Base-by-base conservation (phyloP, 768 basidiomycete species). In the Lepiota subincarnata region DNA sequence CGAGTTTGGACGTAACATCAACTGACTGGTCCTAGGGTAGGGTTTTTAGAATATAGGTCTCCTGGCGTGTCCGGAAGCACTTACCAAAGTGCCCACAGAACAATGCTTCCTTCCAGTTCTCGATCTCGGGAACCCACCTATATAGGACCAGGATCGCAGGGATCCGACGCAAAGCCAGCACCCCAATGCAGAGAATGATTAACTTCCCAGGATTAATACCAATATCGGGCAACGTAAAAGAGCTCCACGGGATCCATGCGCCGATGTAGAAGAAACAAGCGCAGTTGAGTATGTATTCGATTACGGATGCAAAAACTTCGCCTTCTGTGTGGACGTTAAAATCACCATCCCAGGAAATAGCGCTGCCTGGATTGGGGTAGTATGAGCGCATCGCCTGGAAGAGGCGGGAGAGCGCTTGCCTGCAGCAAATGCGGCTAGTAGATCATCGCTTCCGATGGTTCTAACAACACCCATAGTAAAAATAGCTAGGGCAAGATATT, bases 31-130 rank as follows among this genome's bases (percentile, higher is more conserved):
- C 82, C 83, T 82, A 20, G 19, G 48, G 37, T 28, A 40, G 19
- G 28, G 31, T 55, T 16, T 59, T 26, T 3, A 28, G 43, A 46
- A 14, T 1, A 53, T 36, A 36, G 44, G 46, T 5, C 41, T 34
- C 14, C 53, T 46, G 22, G 42, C 14, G 31, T 28, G 49, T 47
- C 13, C 6, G 43, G 18, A n/a, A 16, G 6, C 8, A 64, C 69
- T 12, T 61, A 82, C 87, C 94, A 65, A 96, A 98, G 73, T 97
- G 94, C 2, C 96, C 96, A 4, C 80, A 83, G 65, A 98, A 97
- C 3, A 93, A 58, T 0, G 96, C 95, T 69, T 98, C 92, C 41
- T 80, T 76, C 84, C 92, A 89, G 18, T 80, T 84, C 36, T 69
- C 67, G 59, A 98, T 89, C 66, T 98, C 95, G 0, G 95, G 96